These are phyloP conservation scores for Nannochloris sp. DNA, from an alignment of 139 green algal genomes.

Conservation along the genomic window DNA sequence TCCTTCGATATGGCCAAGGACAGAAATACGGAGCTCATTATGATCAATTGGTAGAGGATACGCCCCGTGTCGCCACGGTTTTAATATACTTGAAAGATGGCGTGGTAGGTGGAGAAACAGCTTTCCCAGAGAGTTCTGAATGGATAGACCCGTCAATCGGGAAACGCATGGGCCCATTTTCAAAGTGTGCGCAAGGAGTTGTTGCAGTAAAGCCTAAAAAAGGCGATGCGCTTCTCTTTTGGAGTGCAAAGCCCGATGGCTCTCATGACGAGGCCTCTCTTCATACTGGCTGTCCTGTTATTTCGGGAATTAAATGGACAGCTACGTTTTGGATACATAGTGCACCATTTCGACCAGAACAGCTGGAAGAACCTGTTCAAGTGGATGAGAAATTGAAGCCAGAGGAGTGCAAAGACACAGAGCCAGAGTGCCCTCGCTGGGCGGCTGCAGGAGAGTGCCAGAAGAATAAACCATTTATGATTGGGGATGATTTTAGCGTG, in stretches of 20 bases:
- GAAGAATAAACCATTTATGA: constrained; percentile 27
- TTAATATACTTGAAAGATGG: constrained; percentile 61
- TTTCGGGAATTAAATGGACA: constrained; percentile 57
- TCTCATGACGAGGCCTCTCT: constrained; percentile 20
- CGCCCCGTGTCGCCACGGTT: constrained; percentile 50
- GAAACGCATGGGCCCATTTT: neutral
- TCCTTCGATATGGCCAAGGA: constrained; percentile 58
- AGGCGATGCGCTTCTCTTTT: constrained; percentile 52
- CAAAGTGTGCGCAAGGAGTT: constrained; percentile 16
- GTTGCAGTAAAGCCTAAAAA: constrained; percentile 36
- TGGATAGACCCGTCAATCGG: neutral
- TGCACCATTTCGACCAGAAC: constrained; percentile 23
- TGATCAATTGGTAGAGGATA: constrained; percentile 57
- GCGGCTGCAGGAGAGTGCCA: constrained; percentile 26
- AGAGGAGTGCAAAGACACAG: constrained; percentile 21
- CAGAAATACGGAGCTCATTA: constrained; percentile 83
- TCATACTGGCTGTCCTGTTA: constrained; percentile 54
- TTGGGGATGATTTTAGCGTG: constrained; percentile 2
- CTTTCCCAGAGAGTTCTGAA: constrained; percentile 30
- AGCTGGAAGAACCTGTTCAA: neutral
- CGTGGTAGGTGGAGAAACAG: constrained; percentile 53
- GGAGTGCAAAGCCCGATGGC: constrained; percentile 22
- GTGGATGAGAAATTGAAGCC: constrained; percentile 2
- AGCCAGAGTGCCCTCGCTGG: constrained; percentile 15
- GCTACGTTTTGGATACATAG: constrained; percentile 72